Percentiles rank a stretch among this genome's conserved stretches.
Evolutionary conservation across 2,329 filamentous ascomycete species (phyloP).

Genomic region (Ilyonectria destructans): DNA sequence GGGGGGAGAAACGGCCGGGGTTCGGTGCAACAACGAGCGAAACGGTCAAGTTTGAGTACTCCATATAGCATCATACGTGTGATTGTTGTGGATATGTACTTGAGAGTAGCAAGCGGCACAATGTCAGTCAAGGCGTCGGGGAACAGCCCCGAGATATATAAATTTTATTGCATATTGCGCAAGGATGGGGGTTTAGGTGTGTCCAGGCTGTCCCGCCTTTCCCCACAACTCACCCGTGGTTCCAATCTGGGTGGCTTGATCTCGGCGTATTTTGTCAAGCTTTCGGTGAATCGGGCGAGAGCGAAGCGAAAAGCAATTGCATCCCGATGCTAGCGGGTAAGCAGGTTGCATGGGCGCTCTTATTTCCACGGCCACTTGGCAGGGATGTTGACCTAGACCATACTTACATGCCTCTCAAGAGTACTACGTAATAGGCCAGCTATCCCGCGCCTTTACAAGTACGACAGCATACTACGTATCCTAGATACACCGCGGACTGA

Average conservation of each 20-base stretch:
- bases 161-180: background rate
- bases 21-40: background rate
- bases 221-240: background rate
- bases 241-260: background rate
- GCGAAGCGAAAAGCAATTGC: background rate
- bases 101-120: background rate
- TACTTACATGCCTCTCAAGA: background rate
- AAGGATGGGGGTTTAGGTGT: background rate
- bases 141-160: background rate
- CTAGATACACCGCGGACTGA: background rate
- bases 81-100: background rate
- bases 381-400: background rate
- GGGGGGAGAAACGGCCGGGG: background rate
- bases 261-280: background rate
- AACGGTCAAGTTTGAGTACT: background rate
- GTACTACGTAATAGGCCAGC: background rate
- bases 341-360: background rate
- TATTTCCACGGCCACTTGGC: background rate
- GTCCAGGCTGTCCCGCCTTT: background rate
- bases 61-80: background rate
- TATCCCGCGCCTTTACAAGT: background rate
- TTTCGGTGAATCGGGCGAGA: background rate
- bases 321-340: background rate
- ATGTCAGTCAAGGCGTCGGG: background rate
- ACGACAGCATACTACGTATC: background rate